These are phyloP conservation scores for Musa beccarii DNA, from an alignment of 176 grass and related monocot species.

Conservation along the genomic window DNA sequence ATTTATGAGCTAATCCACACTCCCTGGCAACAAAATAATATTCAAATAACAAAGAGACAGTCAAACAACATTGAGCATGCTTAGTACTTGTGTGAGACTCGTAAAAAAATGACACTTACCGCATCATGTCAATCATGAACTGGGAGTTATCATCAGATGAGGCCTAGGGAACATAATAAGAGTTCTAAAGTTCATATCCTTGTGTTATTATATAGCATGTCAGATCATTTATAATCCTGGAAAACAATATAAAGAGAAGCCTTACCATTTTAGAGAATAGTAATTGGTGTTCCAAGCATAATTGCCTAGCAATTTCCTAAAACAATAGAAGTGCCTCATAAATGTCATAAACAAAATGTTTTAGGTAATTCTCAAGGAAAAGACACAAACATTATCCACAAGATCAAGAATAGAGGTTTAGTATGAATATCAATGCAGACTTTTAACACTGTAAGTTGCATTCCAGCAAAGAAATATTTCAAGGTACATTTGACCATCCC, in stretches of 20 bases:
- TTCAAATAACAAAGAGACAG: not conserved
- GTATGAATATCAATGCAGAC: no score
- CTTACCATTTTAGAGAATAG: slow-evolving; percentile 91
- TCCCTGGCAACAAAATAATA: slow-evolving; percentile 36
- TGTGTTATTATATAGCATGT: not conserved
- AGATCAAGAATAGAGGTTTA: no score
- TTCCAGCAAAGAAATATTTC: not conserved
- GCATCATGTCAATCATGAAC: slow-evolving; percentile 85
- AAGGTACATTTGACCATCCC: no score
- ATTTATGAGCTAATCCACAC: slow-evolving; percentile 84
- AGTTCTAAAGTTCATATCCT: not conserved
- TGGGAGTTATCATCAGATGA: slow-evolving; percentile 92
- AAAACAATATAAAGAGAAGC: slow-evolving; percentile 11
- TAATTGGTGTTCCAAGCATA: slow-evolving; percentile 76
- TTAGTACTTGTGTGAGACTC: slow-evolving; percentile 1
- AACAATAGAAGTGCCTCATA: not conserved
- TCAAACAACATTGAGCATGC: slow-evolving; percentile 1
- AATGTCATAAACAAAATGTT: not conserved
- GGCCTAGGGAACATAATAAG: slow-evolving; percentile 43
- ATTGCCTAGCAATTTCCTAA: slow-evolving; percentile 96
- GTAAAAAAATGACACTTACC: slow-evolving; percentile 27
- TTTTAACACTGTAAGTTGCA: not conserved
- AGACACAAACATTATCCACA: no score
- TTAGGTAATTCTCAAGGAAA: no score
- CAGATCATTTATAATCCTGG: no score